Percentiles rank a stretch among this genome's conserved stretches.
Conservation (phyloP, 495 filamentous ascomycete genomes). For the Corynascus novoguineensis region DNA sequence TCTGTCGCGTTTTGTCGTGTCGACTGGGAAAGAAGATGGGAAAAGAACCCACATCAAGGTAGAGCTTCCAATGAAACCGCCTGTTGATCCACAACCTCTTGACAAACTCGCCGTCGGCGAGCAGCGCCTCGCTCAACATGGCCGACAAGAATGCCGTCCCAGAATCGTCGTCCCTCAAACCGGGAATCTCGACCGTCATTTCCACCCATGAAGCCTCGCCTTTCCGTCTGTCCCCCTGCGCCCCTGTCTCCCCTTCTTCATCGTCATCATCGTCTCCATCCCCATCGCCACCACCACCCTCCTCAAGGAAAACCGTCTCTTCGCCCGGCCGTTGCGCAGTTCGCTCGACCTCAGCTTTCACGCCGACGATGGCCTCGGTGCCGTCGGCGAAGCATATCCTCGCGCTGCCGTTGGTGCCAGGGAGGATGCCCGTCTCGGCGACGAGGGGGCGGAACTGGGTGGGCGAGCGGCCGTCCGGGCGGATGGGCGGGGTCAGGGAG, state of each 20-base stretch:
- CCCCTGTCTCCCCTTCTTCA: slow-evolving; percentile 19
- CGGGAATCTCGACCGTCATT: slow-evolving; percentile 78
- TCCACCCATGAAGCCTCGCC: slow-evolving; percentile 59
- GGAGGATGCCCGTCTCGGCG: slow-evolving; percentile 85
- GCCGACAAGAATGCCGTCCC: slow-evolving; percentile 77
- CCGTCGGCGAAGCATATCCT: slow-evolving; percentile 92
- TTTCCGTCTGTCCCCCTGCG: slow-evolving; percentile 1
- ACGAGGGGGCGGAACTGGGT: slow-evolving; percentile 85
- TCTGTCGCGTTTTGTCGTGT: no score
- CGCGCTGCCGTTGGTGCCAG: slow-evolving; percentile 84
- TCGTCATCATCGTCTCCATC: slow-evolving; percentile 19
- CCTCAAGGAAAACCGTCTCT: slow-evolving; percentile 20
- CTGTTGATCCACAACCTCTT: slow-evolving; percentile 73
- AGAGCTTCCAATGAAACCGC: slow-evolving; percentile 92
- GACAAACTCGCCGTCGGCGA: slow-evolving; percentile 67
- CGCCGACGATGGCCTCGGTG: slow-evolving; percentile 88
- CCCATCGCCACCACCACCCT: slow-evolving; percentile 23
- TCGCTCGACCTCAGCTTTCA: slow-evolving; percentile 88
- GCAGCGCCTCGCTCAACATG: slow-evolving; percentile 83
- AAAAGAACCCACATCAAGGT: slow-evolving; percentile 71
- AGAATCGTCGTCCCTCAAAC: slow-evolving; percentile 84
- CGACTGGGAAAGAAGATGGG: not conserved
- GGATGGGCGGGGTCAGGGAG: slow-evolving; percentile 68
- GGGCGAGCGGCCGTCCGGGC: slow-evolving; percentile 76
- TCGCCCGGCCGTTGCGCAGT: slow-evolving; percentile 40